A percentile compares a stretch with the other conserved stretches of the same genome.
Evolutionary conservation across 2,329 filamentous ascomycete genomes (phyloP).

Genomic region (Trichoderma sp.): DNA sequence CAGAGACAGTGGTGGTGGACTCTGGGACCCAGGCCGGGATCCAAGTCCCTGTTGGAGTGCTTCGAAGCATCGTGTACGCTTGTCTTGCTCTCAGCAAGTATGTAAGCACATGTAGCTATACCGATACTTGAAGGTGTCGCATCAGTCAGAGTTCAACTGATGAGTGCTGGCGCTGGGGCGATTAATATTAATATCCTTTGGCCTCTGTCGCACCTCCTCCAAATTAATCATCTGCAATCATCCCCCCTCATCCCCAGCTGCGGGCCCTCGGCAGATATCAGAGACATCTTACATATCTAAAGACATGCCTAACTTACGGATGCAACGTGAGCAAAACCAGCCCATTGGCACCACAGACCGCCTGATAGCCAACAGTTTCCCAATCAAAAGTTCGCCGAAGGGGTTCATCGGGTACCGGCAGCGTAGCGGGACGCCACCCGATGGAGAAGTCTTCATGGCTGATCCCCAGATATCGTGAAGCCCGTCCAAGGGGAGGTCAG

Average conservation of each 20-base stretch:
- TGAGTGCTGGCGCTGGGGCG: not conserved
- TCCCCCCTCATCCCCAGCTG: not conserved
- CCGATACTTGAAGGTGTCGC: not conserved
- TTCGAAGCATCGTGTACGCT: slow-evolving; percentile 19
- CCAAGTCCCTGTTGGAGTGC: slow-evolving; percentile 44
- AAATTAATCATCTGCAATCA: not conserved
- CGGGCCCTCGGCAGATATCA: not conserved
- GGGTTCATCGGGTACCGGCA: slow-evolving; percentile 8
- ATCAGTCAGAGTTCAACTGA: not conserved
- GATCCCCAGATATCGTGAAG: slow-evolving; percentile 4
- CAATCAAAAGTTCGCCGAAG: slow-evolving; percentile 18
- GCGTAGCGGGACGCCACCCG: not conserved
- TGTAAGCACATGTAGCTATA: not conserved
- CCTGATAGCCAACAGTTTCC: not conserved
- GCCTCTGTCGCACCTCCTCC: not conserved
- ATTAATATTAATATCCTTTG: not conserved
- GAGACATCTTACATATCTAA: not conserved
- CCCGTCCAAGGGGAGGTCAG: too few relatives aligned
- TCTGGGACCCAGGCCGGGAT: slow-evolving; percentile 49
- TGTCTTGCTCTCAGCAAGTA: not conserved
- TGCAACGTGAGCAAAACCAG: not conserved
- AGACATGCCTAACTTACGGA: not conserved
- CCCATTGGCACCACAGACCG: not conserved
- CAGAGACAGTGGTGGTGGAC: slow-evolving; percentile 41
- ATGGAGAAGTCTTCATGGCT: not conserved